Base-by-base conservation (phyloP, 1,139 yeast species). In the Ashbya aceris region DNA sequence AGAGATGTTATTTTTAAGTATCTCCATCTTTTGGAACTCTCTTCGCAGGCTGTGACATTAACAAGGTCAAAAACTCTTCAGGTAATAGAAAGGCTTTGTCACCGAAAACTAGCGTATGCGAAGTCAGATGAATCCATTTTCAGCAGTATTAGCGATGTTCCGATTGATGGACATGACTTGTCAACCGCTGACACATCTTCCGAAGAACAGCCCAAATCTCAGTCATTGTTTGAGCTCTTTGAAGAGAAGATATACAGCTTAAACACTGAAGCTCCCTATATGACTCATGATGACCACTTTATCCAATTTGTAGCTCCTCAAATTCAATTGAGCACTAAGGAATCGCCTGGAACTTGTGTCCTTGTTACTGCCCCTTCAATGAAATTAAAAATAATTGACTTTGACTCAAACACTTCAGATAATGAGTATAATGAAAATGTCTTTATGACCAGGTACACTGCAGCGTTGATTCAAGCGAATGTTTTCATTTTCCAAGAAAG, bases 251-350 rank as follows among this genome's bases (percentile, higher is more conserved):
- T 84, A 26, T 69, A 74, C 23, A 61, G 66, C 28, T 62, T 73
- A 1, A 50, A 52, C 1, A 51, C 50, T 9, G 54, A 63, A 2
- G 64, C 64, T 7, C 61, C 66, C 39, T 74, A 76, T 44, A 61
- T 57, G n/a, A 66, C 77, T 5, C 71, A 71, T 13, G 85, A 81
- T 49, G 77, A 81, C 40, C 84, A 77, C 54, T 61, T 79, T 48
- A 70, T 89, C 37, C 84, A 84, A 45, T 70, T 89, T 31, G 69
- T 85, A 9, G 75, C 89, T 1, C 97, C 98, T 0, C 97, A 91
- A 58, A 76, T 91, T 40, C 95, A 89, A 57, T 61, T 89, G 17
- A 79, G 82, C 46, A 73, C 84, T 40, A 80, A 78, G 23, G 75
- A 75, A 41, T 75, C 76, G 38, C 76, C 79, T 0, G 75, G 76